phyloP scores from a whole-genome alignment of 2,329 filamentous ascomycete species.

The Xylariaceae sp. region DNA sequence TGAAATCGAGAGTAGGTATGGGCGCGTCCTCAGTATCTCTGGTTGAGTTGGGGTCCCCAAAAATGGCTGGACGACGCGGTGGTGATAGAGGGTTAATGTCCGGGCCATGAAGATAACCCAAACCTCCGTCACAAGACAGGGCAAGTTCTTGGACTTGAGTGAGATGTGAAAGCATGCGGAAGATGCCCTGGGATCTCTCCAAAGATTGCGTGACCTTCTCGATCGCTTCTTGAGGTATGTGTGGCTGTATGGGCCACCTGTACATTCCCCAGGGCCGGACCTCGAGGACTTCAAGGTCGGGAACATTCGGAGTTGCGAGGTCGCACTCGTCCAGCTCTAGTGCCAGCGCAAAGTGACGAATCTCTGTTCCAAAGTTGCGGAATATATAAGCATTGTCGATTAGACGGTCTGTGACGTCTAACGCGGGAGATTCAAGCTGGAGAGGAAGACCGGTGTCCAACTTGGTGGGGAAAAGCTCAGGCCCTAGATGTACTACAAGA shows the following conservation, averaged over 20 bases:
- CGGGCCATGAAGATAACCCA: slow-evolving; percentile 68
- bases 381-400: slow-evolving; percentile 53
- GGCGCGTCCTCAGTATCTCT: not conserved
- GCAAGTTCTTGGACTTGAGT: slow-evolving; percentile 63
- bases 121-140: slow-evolving; percentile 66
- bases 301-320: slow-evolving; percentile 55
- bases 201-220: slow-evolving; percentile 64
- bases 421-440: slow-evolving; percentile 2
- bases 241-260: slow-evolving; percentile 63
- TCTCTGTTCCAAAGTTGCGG: slow-evolving; percentile 61
- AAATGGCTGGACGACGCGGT: slow-evolving; percentile 41
- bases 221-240: slow-evolving; percentile 61
- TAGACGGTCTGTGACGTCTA: slow-evolving; percentile 28
- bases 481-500: slow-evolving; percentile 39
- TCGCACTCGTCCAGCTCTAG: slow-evolving; percentile 65
- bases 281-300: slow-evolving; percentile 56
- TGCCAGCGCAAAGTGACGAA: slow-evolving; percentile 66
- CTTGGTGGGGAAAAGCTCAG: slow-evolving; percentile 60
- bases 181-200: slow-evolving; percentile 65
- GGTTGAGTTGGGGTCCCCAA: slow-evolving; percentile 26
- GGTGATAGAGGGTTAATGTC: slow-evolving; percentile 55
- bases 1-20: not conserved
- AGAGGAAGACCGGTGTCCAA: slow-evolving; percentile 38
- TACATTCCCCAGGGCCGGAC: slow-evolving; percentile 67
- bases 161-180: slow-evolving; percentile 60